Evolutionary conservation across 352 stramenopile species (phyloP), one percentile per base, ranked within the genome.

Genomic region (Achlya hypogyna): DNA sequence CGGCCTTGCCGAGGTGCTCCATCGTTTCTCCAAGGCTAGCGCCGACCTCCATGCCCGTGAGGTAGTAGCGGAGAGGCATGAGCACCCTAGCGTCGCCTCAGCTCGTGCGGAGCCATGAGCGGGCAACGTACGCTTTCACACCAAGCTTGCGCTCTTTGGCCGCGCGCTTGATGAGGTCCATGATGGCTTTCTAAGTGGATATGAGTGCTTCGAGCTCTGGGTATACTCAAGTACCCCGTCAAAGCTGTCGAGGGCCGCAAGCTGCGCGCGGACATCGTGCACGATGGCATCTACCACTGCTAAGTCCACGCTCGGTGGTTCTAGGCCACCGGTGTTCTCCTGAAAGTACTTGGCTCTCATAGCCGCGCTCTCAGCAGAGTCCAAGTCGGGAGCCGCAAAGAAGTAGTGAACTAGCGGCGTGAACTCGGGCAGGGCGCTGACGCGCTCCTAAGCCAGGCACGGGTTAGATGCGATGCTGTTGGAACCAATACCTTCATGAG

Each of bases 11-110:
- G 0, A 95, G 72, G 22, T 93, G 71, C 71, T 89, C 73, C 71
- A 95, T 88, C 20, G 86, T 95, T 51, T 93, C 84, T 38, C 84
- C 86, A 29, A 95, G 74, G 47, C 82, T 79, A 62, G 86, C 86
- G 16, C 86, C 86, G 42, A 95, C 84, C 52, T 93, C 84, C 83
- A 93, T 93, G 5, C 82, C 86, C 1, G 86, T 95, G 27, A 91
- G 42, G 60, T 89, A 92, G 72, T 95, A 95, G 4, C 86, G 86
- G 53, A 93, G 81, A 10, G 86, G 84, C 86, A 95, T 95, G n/a
- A 93, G 72, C 47, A 93, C 80, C 56, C 85, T 93, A 31, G 25
- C 20, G 23, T n/a, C n/a, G 47, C 8, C 42, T 27, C 28, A 43
- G 31, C 25, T 25, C 22, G 14, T 18, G 38, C 43, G 23, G 14